Evolutionary conservation across 495 filamentous ascomycete genomes (phyloP), one percentile per base, ranked within the genome.

Genomic region (Penicillium silybi): DNA sequence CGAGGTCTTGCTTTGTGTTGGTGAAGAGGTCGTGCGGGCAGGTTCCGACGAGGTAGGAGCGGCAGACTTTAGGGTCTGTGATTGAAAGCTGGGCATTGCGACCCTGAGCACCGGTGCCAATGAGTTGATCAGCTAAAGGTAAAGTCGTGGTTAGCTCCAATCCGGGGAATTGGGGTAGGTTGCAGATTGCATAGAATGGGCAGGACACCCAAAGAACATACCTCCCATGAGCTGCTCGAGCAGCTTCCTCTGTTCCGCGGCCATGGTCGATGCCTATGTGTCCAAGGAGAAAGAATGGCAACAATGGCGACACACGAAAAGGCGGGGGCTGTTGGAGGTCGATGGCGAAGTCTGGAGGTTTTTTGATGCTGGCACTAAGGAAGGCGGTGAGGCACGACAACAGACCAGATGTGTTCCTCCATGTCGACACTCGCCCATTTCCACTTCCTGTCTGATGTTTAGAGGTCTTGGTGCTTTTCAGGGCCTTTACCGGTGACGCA

Each of bases 1-100:
- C 93, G 26, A 97, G 80, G 67, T 99, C 93, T 80, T 96, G 90
- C 73, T 96, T 97, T 37, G 93, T 99, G 75, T 99, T 99, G 54
- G 92, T 97, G 82, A 99, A 99, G 65, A 97, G 91, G 74, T 99
- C 93, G 76, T 97, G 92, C 5, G 93, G 93, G 67, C 93, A 99
- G 37, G 88, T 95, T 57, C 93, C 93, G 54, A 83, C 90, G 45
- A 99, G 81, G 72, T 91, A 97, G 50, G 90, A 96, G 46, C 90
- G 89, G 76, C 93, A 99, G 56, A 96, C 88, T 73, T 95, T 96
- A 29, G 87, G 77, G 71, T 99, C 95, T 41, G 88, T 93, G 56
- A 97, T 86, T 41, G 87, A 84, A 63, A 96, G 81, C 70, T 93
- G 85, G 9, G 88, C 75, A 43, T 85, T 78, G 71, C 86, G 85